phyloP scores from a whole-genome alignment of 2,329 filamentous ascomycete species.

The Chaetothyriales sp. region DNA sequence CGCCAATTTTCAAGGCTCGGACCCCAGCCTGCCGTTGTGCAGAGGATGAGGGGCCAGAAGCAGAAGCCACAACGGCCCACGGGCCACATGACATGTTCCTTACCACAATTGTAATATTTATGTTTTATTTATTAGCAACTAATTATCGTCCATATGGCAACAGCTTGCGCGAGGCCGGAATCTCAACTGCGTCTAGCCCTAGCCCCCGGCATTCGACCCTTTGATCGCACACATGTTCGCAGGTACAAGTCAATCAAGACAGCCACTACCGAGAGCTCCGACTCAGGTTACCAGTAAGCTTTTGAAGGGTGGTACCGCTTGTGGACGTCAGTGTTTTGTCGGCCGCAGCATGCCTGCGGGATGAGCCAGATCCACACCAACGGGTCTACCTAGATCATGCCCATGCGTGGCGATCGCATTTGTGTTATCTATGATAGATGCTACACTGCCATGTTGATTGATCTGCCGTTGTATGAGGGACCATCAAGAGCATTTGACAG shows the following conservation, averaged over 20 bases:
- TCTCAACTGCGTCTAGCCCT: constrained; percentile 70
- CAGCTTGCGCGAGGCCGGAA: constrained; percentile 65
- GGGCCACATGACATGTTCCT: constrained; percentile 36
- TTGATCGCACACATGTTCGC: constrained; percentile 51
- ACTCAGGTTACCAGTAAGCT: constrained; percentile 66
- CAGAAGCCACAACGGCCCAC: constrained; percentile 77
- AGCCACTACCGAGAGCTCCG: neutral
- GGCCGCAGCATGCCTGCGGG: constrained; percentile 78
- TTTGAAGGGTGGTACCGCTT: constrained; percentile 68
- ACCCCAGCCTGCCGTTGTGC: constrained; percentile 55
- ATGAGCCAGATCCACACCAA: constrained; percentile 75
- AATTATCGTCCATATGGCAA: constrained; percentile 55
- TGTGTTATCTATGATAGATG: constrained; percentile 33
- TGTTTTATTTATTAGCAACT: too few species aligned
- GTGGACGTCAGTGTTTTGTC: constrained; percentile 75
- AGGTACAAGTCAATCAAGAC: neutral
- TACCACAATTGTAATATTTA: too few species aligned
- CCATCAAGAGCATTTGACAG: neutral
- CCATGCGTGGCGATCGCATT: constrained; percentile 49
- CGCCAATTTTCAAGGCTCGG: constrained; percentile 49
- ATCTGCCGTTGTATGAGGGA: neutral
- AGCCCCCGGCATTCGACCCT: constrained; percentile 59
- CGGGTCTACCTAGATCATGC: constrained; percentile 53
- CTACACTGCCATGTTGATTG: constrained; percentile 17
- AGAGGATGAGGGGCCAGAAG: constrained; percentile 52